Percentiles rank a stretch among this genome's conserved stretches.
Evolutionary conservation across 2,329 filamentous ascomycete species (phyloP).

Genomic region (Iodosphaeria phyllophila): DNA sequence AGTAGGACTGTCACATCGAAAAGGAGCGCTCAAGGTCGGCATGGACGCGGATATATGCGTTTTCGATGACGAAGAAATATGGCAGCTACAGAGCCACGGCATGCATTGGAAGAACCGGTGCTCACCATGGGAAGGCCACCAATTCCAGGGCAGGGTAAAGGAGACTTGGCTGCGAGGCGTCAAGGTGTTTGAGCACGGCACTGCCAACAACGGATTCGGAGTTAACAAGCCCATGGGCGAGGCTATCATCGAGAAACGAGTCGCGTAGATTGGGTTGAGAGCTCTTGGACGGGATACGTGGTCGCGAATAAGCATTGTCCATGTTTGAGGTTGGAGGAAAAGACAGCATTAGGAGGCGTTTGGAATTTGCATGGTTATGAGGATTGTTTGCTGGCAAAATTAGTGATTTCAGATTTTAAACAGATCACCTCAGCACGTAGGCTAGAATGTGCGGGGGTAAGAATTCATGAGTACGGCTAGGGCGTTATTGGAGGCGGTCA

Average conservation of each 20-base stretch:
- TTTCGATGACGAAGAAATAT: constrained; percentile 71
- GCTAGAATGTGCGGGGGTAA: too few relatives aligned
- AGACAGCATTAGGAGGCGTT: too few relatives aligned
- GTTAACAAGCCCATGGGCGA: constrained; percentile 26
- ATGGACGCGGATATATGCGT: constrained; percentile 85
- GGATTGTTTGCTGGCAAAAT: too few relatives aligned
- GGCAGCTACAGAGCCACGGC: constrained; percentile 52
- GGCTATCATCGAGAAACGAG: constrained; percentile 41
- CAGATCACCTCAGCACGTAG: too few relatives aligned
- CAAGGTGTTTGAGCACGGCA: constrained; percentile 55
- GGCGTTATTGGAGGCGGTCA: too few relatives aligned
- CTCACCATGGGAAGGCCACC: constrained; percentile 73
- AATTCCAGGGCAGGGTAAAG: constrained; percentile 56
- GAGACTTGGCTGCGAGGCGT: constrained; percentile 74
- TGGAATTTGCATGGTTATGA: too few relatives aligned
- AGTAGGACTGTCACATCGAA: constrained; percentile 63
- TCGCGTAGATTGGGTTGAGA: too few relatives aligned
- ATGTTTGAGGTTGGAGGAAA: constrained; percentile 1
- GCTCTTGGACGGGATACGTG: too few relatives aligned
- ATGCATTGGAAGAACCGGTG: constrained; percentile 95
- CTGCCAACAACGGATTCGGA: constrained; percentile 29
- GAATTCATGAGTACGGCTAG: too few relatives aligned
- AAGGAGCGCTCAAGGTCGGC: constrained; percentile 65
- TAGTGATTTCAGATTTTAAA: too few relatives aligned
- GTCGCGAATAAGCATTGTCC: too few relatives aligned